phyloP scores from a whole-genome alignment of 148 eudicot species.

The Chenopodium suecicum region DNA sequence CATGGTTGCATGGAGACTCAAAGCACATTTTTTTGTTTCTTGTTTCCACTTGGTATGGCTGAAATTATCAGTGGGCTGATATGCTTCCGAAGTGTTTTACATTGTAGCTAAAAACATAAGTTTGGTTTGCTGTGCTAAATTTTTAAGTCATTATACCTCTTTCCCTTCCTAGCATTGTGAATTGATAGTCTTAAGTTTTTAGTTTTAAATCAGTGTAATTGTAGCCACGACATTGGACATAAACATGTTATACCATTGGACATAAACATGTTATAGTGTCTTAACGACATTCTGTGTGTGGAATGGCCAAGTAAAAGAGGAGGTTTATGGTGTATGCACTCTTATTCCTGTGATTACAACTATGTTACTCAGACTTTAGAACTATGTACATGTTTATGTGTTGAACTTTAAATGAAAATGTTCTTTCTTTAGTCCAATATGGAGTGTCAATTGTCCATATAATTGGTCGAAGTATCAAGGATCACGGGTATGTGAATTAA shows the following conservation, averaged over 20 bases:
- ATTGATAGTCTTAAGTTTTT: background rate
- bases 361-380: background rate
- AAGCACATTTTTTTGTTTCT: background rate
- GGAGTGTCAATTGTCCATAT: no score
- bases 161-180: background rate
- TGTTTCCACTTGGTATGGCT: background rate
- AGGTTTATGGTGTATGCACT: background rate
- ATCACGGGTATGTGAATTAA: no score
- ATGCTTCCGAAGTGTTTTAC: background rate
- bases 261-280: background rate
- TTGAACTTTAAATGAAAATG: no score
- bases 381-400: background rate
- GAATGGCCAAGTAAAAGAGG: background rate
- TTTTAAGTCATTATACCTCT: background rate
- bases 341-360: background rate
- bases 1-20: conserved; percentile 8
- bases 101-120: background rate
- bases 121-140: background rate
- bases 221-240: background rate
- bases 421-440: no score
- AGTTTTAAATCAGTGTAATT: background rate
- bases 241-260: background rate
- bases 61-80: background rate
- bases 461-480: background rate
- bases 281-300: background rate